These are phyloP conservation scores for Ophiostoma piceae DNA, from an alignment of 2,329 filamentous ascomycete genomes.

Conservation along the genomic window DNA sequence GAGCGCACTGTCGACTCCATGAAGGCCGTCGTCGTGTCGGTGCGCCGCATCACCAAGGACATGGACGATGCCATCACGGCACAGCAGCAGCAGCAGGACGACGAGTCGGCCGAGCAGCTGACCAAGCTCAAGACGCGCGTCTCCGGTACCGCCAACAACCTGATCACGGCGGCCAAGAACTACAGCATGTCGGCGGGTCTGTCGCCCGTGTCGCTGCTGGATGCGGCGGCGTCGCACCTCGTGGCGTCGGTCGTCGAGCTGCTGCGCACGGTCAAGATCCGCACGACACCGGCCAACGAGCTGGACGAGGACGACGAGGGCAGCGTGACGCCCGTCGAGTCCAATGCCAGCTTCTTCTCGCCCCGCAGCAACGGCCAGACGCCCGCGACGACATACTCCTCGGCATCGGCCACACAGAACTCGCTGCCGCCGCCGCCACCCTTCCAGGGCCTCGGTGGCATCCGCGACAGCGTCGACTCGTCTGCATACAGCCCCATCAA, in stretches of 20 bases:
- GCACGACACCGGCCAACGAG: slow-evolving; percentile 66
- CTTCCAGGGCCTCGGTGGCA: slow-evolving; percentile 54
- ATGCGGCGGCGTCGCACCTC: slow-evolving; percentile 88
- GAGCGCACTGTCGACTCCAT: slow-evolving; percentile 75
- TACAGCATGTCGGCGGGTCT: slow-evolving; percentile 77
- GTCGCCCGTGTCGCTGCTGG: slow-evolving; percentile 85
- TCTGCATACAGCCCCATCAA: slow-evolving; percentile 70
- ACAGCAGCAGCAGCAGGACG: slow-evolving; percentile 38
- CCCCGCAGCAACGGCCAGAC: slow-evolving; percentile 41
- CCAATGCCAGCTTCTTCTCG: slow-evolving; percentile 60
- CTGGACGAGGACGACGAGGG: slow-evolving; percentile 73
- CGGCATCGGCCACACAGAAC: slow-evolving; percentile 34
- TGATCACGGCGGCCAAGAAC: slow-evolving; percentile 93
- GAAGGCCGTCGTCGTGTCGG: slow-evolving; percentile 76
- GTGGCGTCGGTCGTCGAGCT: slow-evolving; percentile 82
- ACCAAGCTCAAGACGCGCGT: slow-evolving; percentile 72
- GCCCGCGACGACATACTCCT: slow-evolving; percentile 32
- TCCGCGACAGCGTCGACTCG: slow-evolving; percentile 59
- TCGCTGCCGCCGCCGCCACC: slow-evolving; percentile 48
- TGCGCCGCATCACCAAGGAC: slow-evolving; percentile 79
- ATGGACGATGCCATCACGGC: slow-evolving; percentile 54
- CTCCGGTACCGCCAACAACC: slow-evolving; percentile 88
- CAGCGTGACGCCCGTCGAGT: slow-evolving; percentile 59
- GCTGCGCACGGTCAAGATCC: slow-evolving; percentile 76
- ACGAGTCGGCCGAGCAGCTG: slow-evolving; percentile 52